phyloP scores from a whole-genome alignment of 768 basidiomycete genomes.

The Mycena metata region DNA sequence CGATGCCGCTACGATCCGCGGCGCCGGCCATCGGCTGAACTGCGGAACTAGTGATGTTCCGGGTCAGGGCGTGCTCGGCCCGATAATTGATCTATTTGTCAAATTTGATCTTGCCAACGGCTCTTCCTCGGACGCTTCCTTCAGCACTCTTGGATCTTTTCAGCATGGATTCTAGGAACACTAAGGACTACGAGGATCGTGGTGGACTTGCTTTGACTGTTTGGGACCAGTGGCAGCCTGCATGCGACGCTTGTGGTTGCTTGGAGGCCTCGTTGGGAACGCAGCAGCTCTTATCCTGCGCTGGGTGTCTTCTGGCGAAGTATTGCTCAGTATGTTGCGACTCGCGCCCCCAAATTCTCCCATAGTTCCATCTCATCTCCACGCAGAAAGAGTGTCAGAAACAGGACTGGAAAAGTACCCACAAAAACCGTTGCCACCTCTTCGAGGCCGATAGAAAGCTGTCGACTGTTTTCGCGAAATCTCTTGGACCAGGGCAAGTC shows the following conservation, averaged over 20 bases:
- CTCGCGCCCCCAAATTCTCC: no score
- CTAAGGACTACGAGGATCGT: no score
- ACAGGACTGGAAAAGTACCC: neutral
- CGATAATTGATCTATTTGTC: no score
- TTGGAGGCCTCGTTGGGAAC: neutral
- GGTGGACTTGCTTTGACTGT: neutral
- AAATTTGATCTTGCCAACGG: no score
- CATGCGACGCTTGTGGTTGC: slow-evolving; percentile 9
- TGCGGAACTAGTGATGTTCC: no score
- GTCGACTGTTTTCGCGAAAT: slow-evolving; percentile 13
- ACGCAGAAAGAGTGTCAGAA: neutral
- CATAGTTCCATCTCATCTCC: neutral
- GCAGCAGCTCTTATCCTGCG: neutral
- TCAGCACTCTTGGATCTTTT: no score
- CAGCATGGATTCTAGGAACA: no score
- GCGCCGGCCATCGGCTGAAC: no score
- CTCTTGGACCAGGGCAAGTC: slow-evolving; percentile 15
- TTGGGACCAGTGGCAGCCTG: slow-evolving; percentile 11
- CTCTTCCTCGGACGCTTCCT: no score
- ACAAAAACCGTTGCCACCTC: slow-evolving; percentile 6
- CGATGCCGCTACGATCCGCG: no score
- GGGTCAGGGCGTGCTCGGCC: no score
- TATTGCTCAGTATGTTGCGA: slow-evolving; percentile 5
- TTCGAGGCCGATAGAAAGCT: slow-evolving; percentile 12
- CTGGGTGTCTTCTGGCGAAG: slow-evolving; percentile 4